A percentile compares a stretch with the other conserved stretches of the same genome.
phyloP scores from a whole-genome alignment of 352 stramenopile genomes.

The Globisporangium echinulatum region DNA sequence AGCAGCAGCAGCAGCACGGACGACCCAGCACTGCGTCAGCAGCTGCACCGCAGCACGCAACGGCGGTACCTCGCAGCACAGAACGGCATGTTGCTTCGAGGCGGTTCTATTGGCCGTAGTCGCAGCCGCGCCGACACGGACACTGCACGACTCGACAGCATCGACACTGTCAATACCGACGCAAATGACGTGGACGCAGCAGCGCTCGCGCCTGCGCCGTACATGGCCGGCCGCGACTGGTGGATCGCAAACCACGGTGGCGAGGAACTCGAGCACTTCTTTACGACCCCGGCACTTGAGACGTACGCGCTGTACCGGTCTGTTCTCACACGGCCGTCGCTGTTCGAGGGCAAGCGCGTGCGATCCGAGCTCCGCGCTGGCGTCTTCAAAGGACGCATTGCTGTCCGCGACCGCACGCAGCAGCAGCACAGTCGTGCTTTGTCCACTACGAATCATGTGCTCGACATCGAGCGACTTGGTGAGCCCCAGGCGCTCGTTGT shows the following conservation, averaged over 20 bases:
- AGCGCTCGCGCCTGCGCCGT: slow-evolving; percentile 22
- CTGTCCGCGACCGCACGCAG: slow-evolving; percentile 35
- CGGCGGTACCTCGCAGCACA: slow-evolving; percentile 49
- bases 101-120: not conserved
- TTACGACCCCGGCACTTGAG: slow-evolving; percentile 65
- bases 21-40: slow-evolving; percentile 49
- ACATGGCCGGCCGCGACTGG: slow-evolving; percentile 60
- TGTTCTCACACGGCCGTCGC: slow-evolving; percentile 44
- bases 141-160: slow-evolving; percentile 1
- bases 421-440: slow-evolving; percentile 4
- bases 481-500: slow-evolving; percentile 54
- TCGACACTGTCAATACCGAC: slow-evolving; percentile 5
- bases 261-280: slow-evolving; percentile 75
- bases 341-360: slow-evolving; percentile 46
- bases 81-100: slow-evolving; percentile 25
- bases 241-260: slow-evolving; percentile 63
- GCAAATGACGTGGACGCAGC: not conserved
- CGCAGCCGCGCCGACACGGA: not conserved
- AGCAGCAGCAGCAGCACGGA: slow-evolving; percentile 1
- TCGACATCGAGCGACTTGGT: slow-evolving; percentile 44
- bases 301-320: slow-evolving; percentile 65
- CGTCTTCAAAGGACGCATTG: slow-evolving; percentile 78
- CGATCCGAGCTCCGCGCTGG: slow-evolving; percentile 55
- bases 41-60: slow-evolving; percentile 34
- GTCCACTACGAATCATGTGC: not conserved